A percentile compares a stretch with the other conserved stretches of the same genome.
Conservation (phyloP, 2,329 filamentous ascomycete species). For the Aspergillus candidus region DNA sequence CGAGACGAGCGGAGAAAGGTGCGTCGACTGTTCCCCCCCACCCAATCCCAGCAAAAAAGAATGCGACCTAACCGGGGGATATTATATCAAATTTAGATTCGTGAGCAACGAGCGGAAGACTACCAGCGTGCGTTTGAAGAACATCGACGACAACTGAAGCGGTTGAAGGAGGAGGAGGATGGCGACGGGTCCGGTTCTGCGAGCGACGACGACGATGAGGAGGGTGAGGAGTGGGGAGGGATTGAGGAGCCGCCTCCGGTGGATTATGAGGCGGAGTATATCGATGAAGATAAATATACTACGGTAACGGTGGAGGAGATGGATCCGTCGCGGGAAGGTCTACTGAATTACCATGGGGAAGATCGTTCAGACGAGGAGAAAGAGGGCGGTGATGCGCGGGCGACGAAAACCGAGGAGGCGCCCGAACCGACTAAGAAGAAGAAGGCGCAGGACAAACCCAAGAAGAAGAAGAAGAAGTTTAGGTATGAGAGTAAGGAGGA, state of each 20-base stretch:
- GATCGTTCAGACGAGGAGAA: conserved; percentile 23
- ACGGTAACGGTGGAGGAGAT: conserved; percentile 92
- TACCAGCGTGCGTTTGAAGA: conserved; percentile 74
- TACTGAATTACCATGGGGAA: conserved; percentile 50
- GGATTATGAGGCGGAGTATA: conserved; percentile 85
- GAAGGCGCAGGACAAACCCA: conserved; percentile 43
- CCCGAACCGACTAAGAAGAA: conserved; percentile 47
- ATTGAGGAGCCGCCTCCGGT: conserved; percentile 52
- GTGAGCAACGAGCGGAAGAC: conserved; percentile 75
- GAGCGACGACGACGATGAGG: conserved; percentile 31
- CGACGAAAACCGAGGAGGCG: conserved; percentile 28
- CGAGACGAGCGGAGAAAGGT: conserved; percentile 71
- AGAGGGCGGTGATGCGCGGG: conserved; percentile 23
- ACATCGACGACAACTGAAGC: conserved; percentile 64
- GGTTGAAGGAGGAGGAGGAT: conserved; percentile 47
- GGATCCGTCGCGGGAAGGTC: conserved; percentile 66
- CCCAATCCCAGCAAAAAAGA: not conserved
- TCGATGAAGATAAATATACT: conserved; percentile 93
- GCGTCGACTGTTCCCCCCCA: conserved; percentile 18
- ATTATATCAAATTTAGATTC: conserved; percentile 52
- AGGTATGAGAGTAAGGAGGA: conserved; percentile 87
- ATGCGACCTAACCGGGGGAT: not conserved
- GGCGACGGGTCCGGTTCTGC: conserved; percentile 21
- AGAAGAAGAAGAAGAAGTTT: conserved; percentile 87
- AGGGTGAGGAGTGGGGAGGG: conserved; percentile 59